Evolutionary conservation across 192 early-diverging fungal species (phyloP).

Genomic region (Coemansia sp.): DNA sequence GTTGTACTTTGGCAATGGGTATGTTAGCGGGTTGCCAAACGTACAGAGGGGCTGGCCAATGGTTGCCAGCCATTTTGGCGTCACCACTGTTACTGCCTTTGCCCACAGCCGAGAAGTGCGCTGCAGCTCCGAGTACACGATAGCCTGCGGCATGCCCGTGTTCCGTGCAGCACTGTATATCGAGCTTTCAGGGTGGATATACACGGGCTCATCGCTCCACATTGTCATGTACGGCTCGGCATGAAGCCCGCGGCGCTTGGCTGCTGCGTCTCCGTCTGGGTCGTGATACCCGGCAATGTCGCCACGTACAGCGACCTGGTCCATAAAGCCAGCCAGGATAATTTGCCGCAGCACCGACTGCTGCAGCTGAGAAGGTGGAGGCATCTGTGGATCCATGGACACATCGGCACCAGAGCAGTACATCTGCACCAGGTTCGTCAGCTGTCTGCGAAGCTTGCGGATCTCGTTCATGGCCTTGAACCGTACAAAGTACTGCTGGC

Average conservation of each 20-base stretch:
- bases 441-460: constrained; percentile 70
- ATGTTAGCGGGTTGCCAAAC: constrained; percentile 70
- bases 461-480: constrained; percentile 82
- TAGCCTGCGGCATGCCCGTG: constrained; percentile 61
- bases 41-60: constrained; percentile 72
- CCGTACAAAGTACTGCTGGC: constrained; percentile 79
- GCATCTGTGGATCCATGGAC: constrained; percentile 63
- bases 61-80: constrained; percentile 78
- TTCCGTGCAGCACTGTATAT: constrained; percentile 48
- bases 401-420: constrained; percentile 60
- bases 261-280: constrained; percentile 42
- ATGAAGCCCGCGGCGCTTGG: constrained; percentile 54
- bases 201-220: constrained; percentile 74
- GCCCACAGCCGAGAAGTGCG: constrained; percentile 61
- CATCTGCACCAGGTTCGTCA: constrained; percentile 68
- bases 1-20: constrained; percentile 73
- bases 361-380: constrained; percentile 66
- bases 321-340: constrained; percentile 83
- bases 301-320: constrained; percentile 84
- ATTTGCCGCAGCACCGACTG: constrained; percentile 80
- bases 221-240: constrained; percentile 63
- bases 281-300: constrained; percentile 65
- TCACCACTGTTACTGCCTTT: constrained; percentile 73
- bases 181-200: constrained; percentile 69
- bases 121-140: constrained; percentile 72